Conservation (phyloP, 805 yeast genomes). For the Lipomyces orientalis region DNA sequence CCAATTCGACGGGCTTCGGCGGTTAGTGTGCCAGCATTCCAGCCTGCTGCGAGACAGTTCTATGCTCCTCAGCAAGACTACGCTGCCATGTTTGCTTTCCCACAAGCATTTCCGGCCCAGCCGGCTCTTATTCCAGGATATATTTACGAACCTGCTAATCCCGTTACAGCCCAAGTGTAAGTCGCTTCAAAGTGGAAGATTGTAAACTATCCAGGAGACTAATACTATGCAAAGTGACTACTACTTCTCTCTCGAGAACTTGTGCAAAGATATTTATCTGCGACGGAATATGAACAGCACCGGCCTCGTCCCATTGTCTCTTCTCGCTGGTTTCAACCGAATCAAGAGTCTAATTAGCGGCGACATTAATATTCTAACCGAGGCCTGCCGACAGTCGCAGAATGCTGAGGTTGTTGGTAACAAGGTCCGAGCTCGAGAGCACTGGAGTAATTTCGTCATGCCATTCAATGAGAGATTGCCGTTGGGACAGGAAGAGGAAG, state of each 20-base stretch:
- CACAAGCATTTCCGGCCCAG: slow-evolving; percentile 14
- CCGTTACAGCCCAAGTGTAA: slow-evolving; percentile 31
- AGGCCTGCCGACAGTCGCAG: slow-evolving; percentile 59
- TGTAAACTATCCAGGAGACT: background rate
- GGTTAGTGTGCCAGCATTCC: slow-evolving; percentile 25
- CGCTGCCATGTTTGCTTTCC: slow-evolving; percentile 30
- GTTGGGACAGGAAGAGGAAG: slow-evolving; percentile 53
- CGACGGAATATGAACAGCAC: slow-evolving; percentile 78
- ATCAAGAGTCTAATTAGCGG: slow-evolving; percentile 69
- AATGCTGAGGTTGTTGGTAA: slow-evolving; percentile 58
- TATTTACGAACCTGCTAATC: slow-evolving; percentile 26
- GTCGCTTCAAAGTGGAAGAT: background rate
- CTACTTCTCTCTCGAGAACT: slow-evolving; percentile 86
- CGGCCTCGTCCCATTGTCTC: slow-evolving; percentile 71
- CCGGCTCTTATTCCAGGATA: slow-evolving; percentile 27
- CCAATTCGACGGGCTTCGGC: slow-evolving; percentile 33
- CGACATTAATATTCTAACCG: slow-evolving; percentile 57
- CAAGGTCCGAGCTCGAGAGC: slow-evolving; percentile 64
- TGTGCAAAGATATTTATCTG: slow-evolving; percentile 81
- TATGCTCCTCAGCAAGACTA: slow-evolving; percentile 32
- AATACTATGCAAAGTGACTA: slow-evolving; percentile 57
- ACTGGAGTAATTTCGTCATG: slow-evolving; percentile 73
- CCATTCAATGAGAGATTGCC: slow-evolving; percentile 56
- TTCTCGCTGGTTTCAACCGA: slow-evolving; percentile 75
- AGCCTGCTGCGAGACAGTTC: slow-evolving; percentile 26